Evolutionary conservation across 371 early-diverging fungal genomes (phyloP).

Genomic region (Apophysomyces elegans): DNA sequence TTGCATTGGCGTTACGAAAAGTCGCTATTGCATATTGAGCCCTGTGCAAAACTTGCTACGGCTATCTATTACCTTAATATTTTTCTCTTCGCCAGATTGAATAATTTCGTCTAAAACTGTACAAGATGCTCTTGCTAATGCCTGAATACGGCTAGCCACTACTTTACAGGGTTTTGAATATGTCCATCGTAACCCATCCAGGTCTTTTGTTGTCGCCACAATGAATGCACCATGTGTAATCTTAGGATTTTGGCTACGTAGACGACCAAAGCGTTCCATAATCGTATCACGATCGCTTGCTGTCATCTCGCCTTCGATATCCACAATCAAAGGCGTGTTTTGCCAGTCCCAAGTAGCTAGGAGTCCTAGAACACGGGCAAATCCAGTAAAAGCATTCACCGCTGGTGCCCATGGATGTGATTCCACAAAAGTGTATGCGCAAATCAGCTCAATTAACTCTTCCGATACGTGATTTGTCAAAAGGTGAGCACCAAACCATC

Average conservation of each 20-base stretch:
- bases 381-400: slow-evolving; percentile 68
- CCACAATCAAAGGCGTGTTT: slow-evolving; percentile 76
- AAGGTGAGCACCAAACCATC: slow-evolving; percentile 86
- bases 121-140: slow-evolving; percentile 68
- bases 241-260: slow-evolving; percentile 45
- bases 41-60: neutral
- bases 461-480: slow-evolving; percentile 60
- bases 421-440: slow-evolving; percentile 67
- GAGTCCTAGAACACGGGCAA: slow-evolving; percentile 73
- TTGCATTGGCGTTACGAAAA: slow-evolving; percentile 72
- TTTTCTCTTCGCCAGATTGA: slow-evolving; percentile 24
- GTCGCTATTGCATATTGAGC: slow-evolving; percentile 34
- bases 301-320: slow-evolving; percentile 68
- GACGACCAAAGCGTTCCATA: slow-evolving; percentile 45
- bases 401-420: slow-evolving; percentile 67
- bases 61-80: slow-evolving; percentile 33
- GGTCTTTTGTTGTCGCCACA: slow-evolving; percentile 69
- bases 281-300: slow-evolving; percentile 49
- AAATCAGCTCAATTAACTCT: slow-evolving; percentile 65
- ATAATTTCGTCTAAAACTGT: slow-evolving; percentile 42
- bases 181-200: slow-evolving; percentile 61
- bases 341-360: slow-evolving; percentile 78
- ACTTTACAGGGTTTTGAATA: slow-evolving; percentile 52
- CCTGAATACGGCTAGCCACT: slow-evolving; percentile 61
- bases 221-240: slow-evolving; percentile 63